Percentiles rank a stretch among this genome's conserved stretches.
Conservation (phyloP, 169 alveolate species). For the Plasmodium knowlesi region DNA sequence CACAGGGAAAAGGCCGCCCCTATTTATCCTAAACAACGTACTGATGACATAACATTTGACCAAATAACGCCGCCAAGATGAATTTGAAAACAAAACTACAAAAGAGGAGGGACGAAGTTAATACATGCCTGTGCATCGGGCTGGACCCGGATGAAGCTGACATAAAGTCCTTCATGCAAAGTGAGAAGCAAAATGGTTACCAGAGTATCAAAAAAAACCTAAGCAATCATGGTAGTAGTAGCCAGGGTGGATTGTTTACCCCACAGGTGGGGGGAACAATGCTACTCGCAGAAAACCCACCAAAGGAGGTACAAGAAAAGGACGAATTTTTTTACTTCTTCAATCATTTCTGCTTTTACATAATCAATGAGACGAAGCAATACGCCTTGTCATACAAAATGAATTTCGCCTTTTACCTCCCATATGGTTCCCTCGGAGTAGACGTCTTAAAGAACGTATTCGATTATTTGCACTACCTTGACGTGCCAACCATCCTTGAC, state of each 20-base stretch:
- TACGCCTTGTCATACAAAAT: slow-evolving; percentile 81
- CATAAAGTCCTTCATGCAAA: slow-evolving; percentile 77
- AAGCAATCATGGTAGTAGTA: slow-evolving; percentile 1
- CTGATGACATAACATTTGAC: background rate
- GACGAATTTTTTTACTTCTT: slow-evolving; percentile 67
- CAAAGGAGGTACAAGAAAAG: background rate
- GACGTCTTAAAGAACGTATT: slow-evolving; percentile 83
- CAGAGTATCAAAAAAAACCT: slow-evolving; percentile 35
- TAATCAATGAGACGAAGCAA: slow-evolving; percentile 77
- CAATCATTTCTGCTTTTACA: slow-evolving; percentile 79
- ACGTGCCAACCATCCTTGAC: slow-evolving; percentile 82
- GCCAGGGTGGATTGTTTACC: slow-evolving; percentile 8
- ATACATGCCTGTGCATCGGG: slow-evolving; percentile 82
- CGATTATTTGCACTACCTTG: slow-evolving; percentile 67
- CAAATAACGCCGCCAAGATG: slow-evolving; percentile 9
- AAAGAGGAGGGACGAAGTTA: slow-evolving; percentile 49
- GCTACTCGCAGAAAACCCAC: background rate
- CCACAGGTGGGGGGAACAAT: slow-evolving; percentile 44
- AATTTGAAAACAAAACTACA: slow-evolving; percentile 34
- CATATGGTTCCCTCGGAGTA: slow-evolving; percentile 83
- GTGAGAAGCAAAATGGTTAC: slow-evolving; percentile 74
- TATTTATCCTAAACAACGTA: background rate
- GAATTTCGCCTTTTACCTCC: slow-evolving; percentile 84
- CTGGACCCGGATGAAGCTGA: slow-evolving; percentile 83
- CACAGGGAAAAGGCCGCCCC: background rate